Evolutionary conservation across 805 yeast species (phyloP).

Genomic region (Pichia occidentalis): DNA sequence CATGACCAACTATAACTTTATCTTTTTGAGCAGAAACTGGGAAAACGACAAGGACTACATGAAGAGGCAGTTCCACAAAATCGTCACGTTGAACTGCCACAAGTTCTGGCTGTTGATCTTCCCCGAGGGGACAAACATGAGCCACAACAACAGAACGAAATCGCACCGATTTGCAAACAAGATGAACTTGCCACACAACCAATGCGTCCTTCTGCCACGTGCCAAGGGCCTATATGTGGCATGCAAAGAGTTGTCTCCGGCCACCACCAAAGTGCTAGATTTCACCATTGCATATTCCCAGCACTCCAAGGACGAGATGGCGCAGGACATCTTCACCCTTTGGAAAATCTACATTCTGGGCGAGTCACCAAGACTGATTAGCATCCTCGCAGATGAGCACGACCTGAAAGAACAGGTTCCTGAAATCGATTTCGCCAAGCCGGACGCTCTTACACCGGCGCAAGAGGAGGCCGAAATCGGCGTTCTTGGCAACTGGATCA

Average conservation of each 20-base stretch:
- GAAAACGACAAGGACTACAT: constrained; percentile 58
- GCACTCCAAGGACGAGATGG: constrained; percentile 52
- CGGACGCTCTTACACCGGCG: constrained; percentile 33
- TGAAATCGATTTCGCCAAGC: constrained; percentile 35
- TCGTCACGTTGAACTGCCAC: constrained; percentile 32
- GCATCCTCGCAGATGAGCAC: constrained; percentile 57
- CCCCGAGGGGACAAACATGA: constrained; percentile 93
- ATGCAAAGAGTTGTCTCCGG: constrained; percentile 45
- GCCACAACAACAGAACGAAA: constrained; percentile 53
- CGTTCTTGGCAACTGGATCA: constrained; percentile 70
- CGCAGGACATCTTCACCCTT: constrained; percentile 71
- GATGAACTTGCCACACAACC: constrained; percentile 40
- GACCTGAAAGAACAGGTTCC: constrained; percentile 30
- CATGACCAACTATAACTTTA: constrained; percentile 70
- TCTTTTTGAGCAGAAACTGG: constrained; percentile 85
- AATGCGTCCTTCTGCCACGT: constrained; percentile 65
- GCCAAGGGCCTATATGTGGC: constrained; percentile 70
- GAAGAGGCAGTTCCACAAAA: constrained; percentile 44
- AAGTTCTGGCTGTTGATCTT: constrained; percentile 65
- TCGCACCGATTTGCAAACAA: constrained; percentile 54
- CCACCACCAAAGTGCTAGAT: constrained; percentile 62
- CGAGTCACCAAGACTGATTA: constrained; percentile 59
- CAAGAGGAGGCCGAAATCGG: constrained; percentile 37
- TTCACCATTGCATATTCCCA: constrained; percentile 80
- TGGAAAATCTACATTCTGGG: constrained; percentile 61